Evolutionary conservation across 2,329 filamentous ascomycete genomes (phyloP).

Genomic region (Phyllosticta ampelicida): DNA sequence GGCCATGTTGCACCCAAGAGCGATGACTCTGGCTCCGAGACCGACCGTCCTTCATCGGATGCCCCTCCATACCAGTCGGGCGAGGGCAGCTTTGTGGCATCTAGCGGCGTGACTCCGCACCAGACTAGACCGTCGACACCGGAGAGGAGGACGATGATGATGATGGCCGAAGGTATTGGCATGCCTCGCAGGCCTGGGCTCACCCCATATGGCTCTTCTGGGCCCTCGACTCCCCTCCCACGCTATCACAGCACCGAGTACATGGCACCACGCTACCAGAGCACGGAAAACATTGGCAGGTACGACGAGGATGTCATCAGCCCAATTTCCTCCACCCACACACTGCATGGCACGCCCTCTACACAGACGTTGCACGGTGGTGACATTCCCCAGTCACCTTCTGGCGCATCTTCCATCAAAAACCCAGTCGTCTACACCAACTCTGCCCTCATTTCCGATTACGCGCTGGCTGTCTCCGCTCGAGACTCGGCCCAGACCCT

Average conservation of each 20-base stretch:
- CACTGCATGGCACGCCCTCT: neutral
- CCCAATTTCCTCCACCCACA: slow-evolving; percentile 6
- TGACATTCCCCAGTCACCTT: neutral
- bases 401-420: slow-evolving; percentile 1
- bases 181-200: slow-evolving; percentile 4
- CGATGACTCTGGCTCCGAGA: neutral
- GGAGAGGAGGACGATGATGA: slow-evolving; percentile 3
- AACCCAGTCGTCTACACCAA: slow-evolving; percentile 8
- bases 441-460: neutral
- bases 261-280: neutral
- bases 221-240: slow-evolving; percentile 9
- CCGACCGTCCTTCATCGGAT: slow-evolving; percentile 1
- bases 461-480: slow-evolving; percentile 1
- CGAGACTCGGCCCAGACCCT: slow-evolving; percentile 8
- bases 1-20: slow-evolving; percentile 2
- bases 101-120: slow-evolving; percentile 1
- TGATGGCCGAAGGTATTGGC: slow-evolving; percentile 1
- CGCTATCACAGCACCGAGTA: slow-evolving; percentile 7
- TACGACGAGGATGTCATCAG: slow-evolving; percentile 8
- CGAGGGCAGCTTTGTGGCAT: slow-evolving; percentile 3
- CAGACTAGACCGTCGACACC: slow-evolving; percentile 5
- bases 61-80: slow-evolving; percentile 4
- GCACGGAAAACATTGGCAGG: neutral
- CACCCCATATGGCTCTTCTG: slow-evolving; percentile 4
- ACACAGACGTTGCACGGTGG: neutral